These are phyloP conservation scores for Scenedesmus sp. DNA, from an alignment of 163 green algal species.

Conservation along the genomic window DNA sequence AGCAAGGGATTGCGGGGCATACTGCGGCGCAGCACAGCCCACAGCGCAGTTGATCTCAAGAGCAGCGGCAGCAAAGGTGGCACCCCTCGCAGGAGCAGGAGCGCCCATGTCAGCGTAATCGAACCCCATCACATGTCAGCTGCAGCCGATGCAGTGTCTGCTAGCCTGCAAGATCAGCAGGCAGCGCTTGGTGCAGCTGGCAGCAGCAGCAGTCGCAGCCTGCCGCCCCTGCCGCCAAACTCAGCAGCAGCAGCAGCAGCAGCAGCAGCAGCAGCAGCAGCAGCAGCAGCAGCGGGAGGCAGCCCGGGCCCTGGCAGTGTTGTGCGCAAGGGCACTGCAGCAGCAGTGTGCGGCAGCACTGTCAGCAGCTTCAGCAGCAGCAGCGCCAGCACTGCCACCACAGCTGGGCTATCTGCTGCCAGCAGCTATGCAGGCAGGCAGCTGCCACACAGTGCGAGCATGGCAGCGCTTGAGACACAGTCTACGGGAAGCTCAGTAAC, in stretches of 20 bases:
- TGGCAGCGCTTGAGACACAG: not conserved
- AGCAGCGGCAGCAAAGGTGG: not conserved
- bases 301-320: not conserved
- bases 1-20: not conserved
- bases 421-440: not conserved
- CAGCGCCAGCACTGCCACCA: not conserved
- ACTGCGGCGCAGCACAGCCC: conserved; percentile 9
- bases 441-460: not conserved
- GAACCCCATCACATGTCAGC: not conserved
- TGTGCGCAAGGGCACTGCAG: not conserved
- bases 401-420: not conserved
- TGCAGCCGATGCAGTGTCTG: not conserved
- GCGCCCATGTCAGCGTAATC: not conserved
- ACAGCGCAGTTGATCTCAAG: not conserved
- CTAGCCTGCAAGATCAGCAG: not conserved
- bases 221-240: not conserved
- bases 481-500: not conserved
- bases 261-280: conserved; percentile 17
- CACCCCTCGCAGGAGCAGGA: not conserved
- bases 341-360: conserved; percentile 12
- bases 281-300: conserved; percentile 7
- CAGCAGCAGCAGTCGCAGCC: conserved; percentile 26
- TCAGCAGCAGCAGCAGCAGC: not conserved
- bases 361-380: conserved; percentile 4
- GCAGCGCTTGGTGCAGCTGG: not conserved